Conservation (phyloP, 768 basidiomycete genomes). For the Hericium rajendrae region DNA sequence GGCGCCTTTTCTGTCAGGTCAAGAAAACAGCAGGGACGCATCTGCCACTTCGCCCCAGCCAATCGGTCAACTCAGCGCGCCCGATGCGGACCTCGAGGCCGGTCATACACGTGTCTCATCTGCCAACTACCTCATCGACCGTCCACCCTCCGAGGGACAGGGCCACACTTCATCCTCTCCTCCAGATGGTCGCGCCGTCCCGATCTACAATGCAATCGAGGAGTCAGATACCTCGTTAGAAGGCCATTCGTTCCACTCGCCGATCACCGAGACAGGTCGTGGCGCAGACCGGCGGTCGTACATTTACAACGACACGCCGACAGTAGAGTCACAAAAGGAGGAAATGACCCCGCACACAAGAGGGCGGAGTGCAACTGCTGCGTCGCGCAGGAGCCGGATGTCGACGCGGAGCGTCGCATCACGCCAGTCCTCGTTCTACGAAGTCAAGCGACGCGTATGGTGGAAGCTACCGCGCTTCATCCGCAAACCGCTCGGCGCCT, state of each 20-base stretch:
- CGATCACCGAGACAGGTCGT: neutral
- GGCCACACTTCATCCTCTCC: neutral
- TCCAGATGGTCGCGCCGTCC: neutral
- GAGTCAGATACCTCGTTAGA: conserved; percentile 17
- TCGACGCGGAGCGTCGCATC: neutral
- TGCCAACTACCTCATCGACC: neutral
- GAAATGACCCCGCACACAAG: neutral
- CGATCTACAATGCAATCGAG: conserved; percentile 19
- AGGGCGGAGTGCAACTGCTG: neutral
- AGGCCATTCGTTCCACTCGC: conserved; percentile 21
- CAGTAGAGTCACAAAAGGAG: neutral
- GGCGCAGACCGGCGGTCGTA: conserved; percentile 1
- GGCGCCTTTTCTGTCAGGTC: neutral
- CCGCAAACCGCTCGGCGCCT: conserved; percentile 51
- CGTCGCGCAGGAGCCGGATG: conserved; percentile 6
- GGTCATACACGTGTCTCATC: neutral
- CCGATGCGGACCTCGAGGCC: conserved; percentile 1
- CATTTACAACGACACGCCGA: neutral
- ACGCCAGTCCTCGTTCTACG: conserved; percentile 35
- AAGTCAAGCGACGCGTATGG: conserved; percentile 30
- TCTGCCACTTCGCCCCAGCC: neutral
- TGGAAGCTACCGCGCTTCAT: conserved; percentile 43
- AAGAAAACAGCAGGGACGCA: neutral
- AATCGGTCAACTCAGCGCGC: neutral
- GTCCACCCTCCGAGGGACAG: neutral